These are phyloP conservation scores for Barbarea vulgaris DNA, from an alignment of 345 rosid species.

Conservation along the genomic window DNA sequence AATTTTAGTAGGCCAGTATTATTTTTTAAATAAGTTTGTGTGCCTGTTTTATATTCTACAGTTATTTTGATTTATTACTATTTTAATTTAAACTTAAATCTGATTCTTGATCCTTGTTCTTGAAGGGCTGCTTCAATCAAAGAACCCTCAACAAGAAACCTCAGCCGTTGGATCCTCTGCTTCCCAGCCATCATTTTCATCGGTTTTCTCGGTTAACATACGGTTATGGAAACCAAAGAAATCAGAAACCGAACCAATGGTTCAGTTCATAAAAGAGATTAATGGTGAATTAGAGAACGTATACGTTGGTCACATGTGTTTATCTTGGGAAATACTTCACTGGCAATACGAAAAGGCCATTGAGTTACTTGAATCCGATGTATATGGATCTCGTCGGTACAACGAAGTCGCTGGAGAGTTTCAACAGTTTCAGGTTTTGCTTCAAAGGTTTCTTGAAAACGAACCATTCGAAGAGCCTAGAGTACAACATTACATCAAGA, in stretches of 20 bases:
- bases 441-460: constrained; percentile 87
- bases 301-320: constrained; percentile 96
- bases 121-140: constrained; percentile 72
- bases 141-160: constrained; percentile 48
- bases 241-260: constrained; percentile 54
- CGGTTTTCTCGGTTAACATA: constrained; percentile 58
- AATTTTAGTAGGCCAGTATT: not conserved
- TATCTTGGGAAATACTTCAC: constrained; percentile 95
- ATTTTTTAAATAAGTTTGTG: not conserved
- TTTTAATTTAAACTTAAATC: not conserved
- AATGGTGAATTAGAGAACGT: constrained; percentile 74
- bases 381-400: constrained; percentile 51
- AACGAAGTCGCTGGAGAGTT: constrained; percentile 90
- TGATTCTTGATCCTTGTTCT: constrained; percentile 3
- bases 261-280: constrained; percentile 60
- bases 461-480: constrained; percentile 87
- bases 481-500: constrained; percentile 68
- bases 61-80: not conserved
- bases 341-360: constrained; percentile 89
- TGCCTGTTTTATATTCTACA: not conserved
- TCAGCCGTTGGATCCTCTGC: constrained; percentile 46
- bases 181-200: constrained; percentile 45
- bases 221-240: constrained; percentile 54
- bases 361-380: constrained; percentile 75
- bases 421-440: constrained; percentile 85